Conservation (phyloP, 805 yeast genomes). For the Pichia insulana region DNA sequence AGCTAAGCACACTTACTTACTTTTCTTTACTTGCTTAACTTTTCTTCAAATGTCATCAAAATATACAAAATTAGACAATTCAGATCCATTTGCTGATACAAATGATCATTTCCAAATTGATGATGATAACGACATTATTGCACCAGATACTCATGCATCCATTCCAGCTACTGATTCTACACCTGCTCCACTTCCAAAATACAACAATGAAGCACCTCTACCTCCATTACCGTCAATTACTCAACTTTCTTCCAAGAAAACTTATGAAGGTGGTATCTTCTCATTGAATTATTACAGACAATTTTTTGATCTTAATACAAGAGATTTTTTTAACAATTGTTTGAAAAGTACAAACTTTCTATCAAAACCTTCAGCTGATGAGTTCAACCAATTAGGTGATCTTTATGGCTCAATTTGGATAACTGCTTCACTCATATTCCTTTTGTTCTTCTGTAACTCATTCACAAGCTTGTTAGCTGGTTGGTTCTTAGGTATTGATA, state of each 20-base stretch:
- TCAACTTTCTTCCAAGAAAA: slow-evolving; percentile 14
- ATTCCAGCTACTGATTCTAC: background rate
- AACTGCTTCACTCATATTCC: slow-evolving; percentile 68
- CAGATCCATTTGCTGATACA: background rate
- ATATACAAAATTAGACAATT: background rate
- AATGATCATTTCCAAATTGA: slow-evolving; percentile 1
- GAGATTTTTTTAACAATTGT: slow-evolving; percentile 49
- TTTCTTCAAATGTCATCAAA: too few species aligned
- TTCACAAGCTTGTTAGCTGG: slow-evolving; percentile 57
- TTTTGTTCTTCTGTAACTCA: slow-evolving; percentile 68
- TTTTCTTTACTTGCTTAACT: too few species aligned
- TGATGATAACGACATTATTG: slow-evolving; percentile 8
- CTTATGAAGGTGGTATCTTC: slow-evolving; percentile 38
- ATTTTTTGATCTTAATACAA: slow-evolving; percentile 63
- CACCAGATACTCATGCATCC: background rate
- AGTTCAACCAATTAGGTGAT: slow-evolving; percentile 46
- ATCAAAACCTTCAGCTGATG: slow-evolving; percentile 26
- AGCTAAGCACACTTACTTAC: too few species aligned
- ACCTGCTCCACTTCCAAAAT: background rate
- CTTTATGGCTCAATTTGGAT: slow-evolving; percentile 90
- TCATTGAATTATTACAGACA: slow-evolving; percentile 52
- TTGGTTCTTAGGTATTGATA: slow-evolving; percentile 33
- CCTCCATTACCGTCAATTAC: background rate
- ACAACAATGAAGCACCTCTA: background rate
- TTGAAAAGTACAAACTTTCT: slow-evolving; percentile 50